Conservation (phyloP, 169 alveolate genomes). For the Plasmodium cynomolgi region DNA sequence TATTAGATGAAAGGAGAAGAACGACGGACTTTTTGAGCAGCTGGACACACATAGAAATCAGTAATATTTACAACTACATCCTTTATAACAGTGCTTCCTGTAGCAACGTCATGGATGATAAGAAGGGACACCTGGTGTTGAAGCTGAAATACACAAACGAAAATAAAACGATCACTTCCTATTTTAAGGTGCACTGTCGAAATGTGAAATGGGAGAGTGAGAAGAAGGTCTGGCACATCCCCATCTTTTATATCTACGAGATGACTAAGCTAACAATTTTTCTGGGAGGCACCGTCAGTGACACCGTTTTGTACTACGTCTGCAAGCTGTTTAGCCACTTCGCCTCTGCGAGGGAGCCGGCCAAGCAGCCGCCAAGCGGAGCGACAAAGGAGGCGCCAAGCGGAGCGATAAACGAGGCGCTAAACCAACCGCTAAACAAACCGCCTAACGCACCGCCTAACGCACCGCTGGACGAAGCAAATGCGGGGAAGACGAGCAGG, state of each 20-base stretch:
- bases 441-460: background rate
- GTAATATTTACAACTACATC: conserved; percentile 44
- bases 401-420: background rate
- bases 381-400: background rate
- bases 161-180: conserved; percentile 58
- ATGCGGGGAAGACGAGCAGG: background rate
- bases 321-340: conserved; percentile 55
- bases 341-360: conserved; percentile 19
- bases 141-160: conserved; percentile 63
- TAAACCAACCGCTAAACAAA: background rate
- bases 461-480: background rate
- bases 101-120: conserved; percentile 25
- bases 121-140: conserved; percentile 44
- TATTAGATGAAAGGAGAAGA: conserved; percentile 2
- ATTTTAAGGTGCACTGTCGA: conserved; percentile 63
- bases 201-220: conserved; percentile 62
- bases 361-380: background rate
- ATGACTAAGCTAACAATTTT: conserved; percentile 35
- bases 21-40: conserved; percentile 5
- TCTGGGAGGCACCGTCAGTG: conserved; percentile 61
- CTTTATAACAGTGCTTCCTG: conserved; percentile 38
- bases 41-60: conserved; percentile 32
- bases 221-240: conserved; percentile 69
- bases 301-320: conserved; percentile 36
- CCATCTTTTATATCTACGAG: conserved; percentile 57